Evolutionary conservation across 441 rosid genomes (phyloP), one percentile per base, ranked within the genome.

Genomic region (Pelargonium exstipulatum): DNA sequence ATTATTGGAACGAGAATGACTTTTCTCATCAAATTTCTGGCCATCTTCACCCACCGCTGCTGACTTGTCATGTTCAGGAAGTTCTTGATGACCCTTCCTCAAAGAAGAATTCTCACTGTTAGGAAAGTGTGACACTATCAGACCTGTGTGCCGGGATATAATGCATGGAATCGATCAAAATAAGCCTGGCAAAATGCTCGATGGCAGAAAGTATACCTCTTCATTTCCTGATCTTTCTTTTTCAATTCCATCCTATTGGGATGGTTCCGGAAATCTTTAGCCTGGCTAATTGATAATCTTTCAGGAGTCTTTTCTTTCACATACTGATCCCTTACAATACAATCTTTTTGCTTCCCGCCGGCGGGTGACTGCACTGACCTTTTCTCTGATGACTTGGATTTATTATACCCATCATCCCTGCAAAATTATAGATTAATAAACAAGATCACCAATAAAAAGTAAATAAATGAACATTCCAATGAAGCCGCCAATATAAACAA

Each of bases 1-100:
- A 74, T 64, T 71, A 67, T 76, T 71, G 65, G 77, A 64, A 65
- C n/a, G 76, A 76, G 71, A 66, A 53, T 0, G 69, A 13, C 69
- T 74, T 76, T 73, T 83, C 72, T 81, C 85, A 70, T 74, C 89
- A 46, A 86, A 79, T 65, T 63, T 78, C 61, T 78, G 67, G 67
- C 67, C 81, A 69, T 75, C 82, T 68, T 72, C 74, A 49, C 62
- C 71, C 9, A 75, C 42, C 51, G 78, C 65, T 37, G 85, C 83
- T 29, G 89, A 80, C 69, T 69, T 81, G 16, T 79, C 79, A 64
- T 68, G 74, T 58, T 86, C 86, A 46, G 77, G 69, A 69, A 62
- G 68, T 78, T 73, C 83, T 49, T 74, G 62, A 75, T 62, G 49
- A 43, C 46, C 71, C 43, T 67, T 77, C 74, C 77, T 81, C 45